phyloP scores from a whole-genome alignment of 192 early-diverging fungal species.

The Nowakowskiella sp. region DNA sequence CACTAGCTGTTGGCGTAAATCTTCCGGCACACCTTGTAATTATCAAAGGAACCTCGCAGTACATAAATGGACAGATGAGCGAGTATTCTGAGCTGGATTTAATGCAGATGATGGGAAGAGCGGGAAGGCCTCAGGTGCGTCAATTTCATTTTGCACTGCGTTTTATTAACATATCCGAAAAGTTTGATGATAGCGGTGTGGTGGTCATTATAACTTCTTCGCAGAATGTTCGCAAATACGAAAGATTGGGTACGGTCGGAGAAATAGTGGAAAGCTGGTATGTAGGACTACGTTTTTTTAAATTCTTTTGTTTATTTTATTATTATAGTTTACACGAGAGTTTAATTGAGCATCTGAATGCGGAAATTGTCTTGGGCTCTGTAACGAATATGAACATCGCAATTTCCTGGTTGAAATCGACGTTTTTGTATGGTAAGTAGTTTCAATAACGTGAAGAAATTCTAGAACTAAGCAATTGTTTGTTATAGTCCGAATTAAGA shows the following conservation, averaged over 20 bases:
- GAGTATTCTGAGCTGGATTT: slow-evolving; percentile 58
- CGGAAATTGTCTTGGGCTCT: slow-evolving; percentile 33
- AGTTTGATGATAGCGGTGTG: slow-evolving; percentile 58
- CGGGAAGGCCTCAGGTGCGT: slow-evolving; percentile 54
- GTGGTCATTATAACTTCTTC: slow-evolving; percentile 56
- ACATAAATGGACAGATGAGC: slow-evolving; percentile 24
- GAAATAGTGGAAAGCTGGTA: slow-evolving; percentile 61
- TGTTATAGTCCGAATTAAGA: slow-evolving; percentile 33
- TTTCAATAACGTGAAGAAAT: background rate
- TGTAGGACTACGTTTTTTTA: slow-evolving; percentile 10
- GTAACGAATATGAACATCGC: slow-evolving; percentile 28
- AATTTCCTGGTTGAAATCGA: slow-evolving; percentile 42
- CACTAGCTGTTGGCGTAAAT: slow-evolving; percentile 71
- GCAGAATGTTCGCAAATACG: slow-evolving; percentile 32
- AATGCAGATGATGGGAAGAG: slow-evolving; percentile 70
- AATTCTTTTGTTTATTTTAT: slow-evolving; percentile 11
- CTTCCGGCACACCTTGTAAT: slow-evolving; percentile 67
- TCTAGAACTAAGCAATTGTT: background rate
- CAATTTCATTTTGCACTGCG: background rate
- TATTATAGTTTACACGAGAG: slow-evolving; percentile 37
- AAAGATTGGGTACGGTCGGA: slow-evolving; percentile 46
- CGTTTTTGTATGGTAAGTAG: slow-evolving; percentile 42
- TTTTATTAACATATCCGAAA: slow-evolving; percentile 3
- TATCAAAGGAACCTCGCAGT: slow-evolving; percentile 54
- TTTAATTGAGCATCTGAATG: slow-evolving; percentile 57